phyloP scores from a whole-genome alignment of 2,329 filamentous ascomycete genomes.

The Lasiodiplodia hormozganensis region DNA sequence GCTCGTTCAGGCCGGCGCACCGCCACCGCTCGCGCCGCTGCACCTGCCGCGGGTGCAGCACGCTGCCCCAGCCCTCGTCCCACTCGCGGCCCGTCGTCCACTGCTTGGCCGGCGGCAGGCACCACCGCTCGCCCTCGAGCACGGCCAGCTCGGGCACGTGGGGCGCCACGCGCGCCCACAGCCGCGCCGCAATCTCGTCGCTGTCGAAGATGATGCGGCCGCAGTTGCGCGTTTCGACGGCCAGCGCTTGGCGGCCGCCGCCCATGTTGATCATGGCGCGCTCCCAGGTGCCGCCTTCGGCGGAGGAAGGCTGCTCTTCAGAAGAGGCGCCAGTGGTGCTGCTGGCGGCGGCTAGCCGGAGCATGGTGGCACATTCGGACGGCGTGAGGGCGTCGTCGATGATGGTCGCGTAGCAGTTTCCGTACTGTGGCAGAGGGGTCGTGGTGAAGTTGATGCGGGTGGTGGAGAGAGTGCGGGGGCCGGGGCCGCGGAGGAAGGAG shows the following conservation, averaged over 20 bases:
- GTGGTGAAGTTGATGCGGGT: constrained; percentile 61
- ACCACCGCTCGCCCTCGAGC: constrained; percentile 41
- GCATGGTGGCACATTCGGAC: constrained; percentile 63
- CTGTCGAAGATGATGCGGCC: constrained; percentile 81
- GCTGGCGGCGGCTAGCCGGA: constrained; percentile 39
- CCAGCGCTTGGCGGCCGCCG: constrained; percentile 63
- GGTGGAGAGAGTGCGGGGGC: constrained; percentile 55
- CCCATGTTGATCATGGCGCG: constrained; percentile 74
- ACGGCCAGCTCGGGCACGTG: constrained; percentile 52
- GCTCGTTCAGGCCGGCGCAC: constrained; percentile 68
- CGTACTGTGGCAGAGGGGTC: constrained; percentile 55
- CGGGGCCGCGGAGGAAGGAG: constrained; percentile 56
- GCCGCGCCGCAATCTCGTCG: constrained; percentile 64
- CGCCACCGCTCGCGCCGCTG: constrained; percentile 40
- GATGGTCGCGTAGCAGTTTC: constrained; percentile 63
- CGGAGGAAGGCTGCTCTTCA: not conserved
- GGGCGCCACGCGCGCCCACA: constrained; percentile 65
- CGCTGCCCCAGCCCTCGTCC: not conserved
- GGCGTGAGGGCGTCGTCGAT: constrained; percentile 69
- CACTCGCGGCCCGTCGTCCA: not conserved
- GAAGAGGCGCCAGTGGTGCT: not conserved
- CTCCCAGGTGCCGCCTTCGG: constrained; percentile 59
- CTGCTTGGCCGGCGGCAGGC: not conserved
- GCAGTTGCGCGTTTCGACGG: constrained; percentile 68
- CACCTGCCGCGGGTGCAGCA: constrained; percentile 37